Percentiles rank a stretch among this genome's conserved stretches.
These are phyloP conservation scores for Rusavskia elegans DNA, from an alignment of 495 filamentous ascomycete species.

Conservation along the genomic window DNA sequence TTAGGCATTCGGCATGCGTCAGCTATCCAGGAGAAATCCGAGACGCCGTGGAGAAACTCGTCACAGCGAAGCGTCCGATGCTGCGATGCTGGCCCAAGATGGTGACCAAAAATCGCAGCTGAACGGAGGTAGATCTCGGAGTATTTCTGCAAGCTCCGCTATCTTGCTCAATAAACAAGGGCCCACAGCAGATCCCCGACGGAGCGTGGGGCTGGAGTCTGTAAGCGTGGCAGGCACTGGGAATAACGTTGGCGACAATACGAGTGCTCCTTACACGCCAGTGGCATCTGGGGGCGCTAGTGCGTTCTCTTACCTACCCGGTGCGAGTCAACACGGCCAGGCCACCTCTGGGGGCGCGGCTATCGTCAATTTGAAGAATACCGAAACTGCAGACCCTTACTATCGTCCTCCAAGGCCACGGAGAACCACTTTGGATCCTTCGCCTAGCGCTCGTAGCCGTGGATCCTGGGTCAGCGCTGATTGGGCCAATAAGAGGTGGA, in stretches of 20 bases:
- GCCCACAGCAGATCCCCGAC: constrained; percentile 25
- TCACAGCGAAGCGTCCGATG: constrained; percentile 63
- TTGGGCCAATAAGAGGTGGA: constrained; percentile 30
- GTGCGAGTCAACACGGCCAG: constrained; percentile 18
- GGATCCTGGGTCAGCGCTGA: constrained; percentile 37
- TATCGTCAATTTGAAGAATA: constrained; percentile 24
- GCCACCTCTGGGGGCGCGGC: constrained; percentile 17
- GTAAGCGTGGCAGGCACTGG: constrained; percentile 30
- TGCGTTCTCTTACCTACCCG: constrained; percentile 52
- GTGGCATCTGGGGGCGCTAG: constrained; percentile 53
- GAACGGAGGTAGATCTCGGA: constrained; percentile 51
- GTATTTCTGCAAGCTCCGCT: constrained; percentile 71
- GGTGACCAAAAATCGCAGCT: constrained; percentile 50
- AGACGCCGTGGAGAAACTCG: constrained; percentile 43
- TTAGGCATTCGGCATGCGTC: constrained; percentile 76
- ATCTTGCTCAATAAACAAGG: constrained; percentile 46
- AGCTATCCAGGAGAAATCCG: constrained; percentile 63
- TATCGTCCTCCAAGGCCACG: constrained; percentile 69
- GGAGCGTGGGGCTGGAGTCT: constrained; percentile 29
- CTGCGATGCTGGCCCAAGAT: constrained; percentile 57
- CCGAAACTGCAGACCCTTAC: constrained; percentile 50
- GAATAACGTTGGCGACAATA: constrained; percentile 27
- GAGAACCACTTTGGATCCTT: constrained; percentile 37
- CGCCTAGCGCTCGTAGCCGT: constrained; percentile 22
- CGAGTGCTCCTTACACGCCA: constrained; percentile 44